A percentile compares a stretch with the other conserved stretches of the same genome.
Evolutionary conservation across 805 yeast genomes (phyloP).

Genomic region (Schizosaccharomyces octosporus): DNA sequence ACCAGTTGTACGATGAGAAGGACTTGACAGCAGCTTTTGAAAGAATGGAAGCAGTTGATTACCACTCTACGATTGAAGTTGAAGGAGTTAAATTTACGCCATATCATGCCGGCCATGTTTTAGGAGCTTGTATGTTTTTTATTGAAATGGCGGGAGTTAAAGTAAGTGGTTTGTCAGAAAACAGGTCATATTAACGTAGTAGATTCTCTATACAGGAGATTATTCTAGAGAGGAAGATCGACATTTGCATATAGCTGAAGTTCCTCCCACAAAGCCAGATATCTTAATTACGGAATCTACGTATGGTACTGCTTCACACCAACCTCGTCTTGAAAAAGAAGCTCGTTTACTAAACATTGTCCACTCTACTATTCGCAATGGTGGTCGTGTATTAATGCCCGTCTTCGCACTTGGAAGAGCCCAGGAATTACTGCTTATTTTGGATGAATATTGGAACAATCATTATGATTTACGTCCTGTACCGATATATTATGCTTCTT

Average conservation of each 20-base stretch:
- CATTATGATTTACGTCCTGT: constrained; percentile 62
- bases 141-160: constrained; percentile 79
- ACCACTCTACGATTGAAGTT: constrained; percentile 81
- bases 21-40: constrained; percentile 75
- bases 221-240: constrained; percentile 89
- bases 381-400: constrained; percentile 80
- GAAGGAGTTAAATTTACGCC: constrained; percentile 92
- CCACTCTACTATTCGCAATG: constrained; percentile 60
- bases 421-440: constrained; percentile 67
- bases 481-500: constrained; percentile 75
- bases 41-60: constrained; percentile 77
- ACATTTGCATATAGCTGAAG: constrained; percentile 83
- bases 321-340: constrained; percentile 71
- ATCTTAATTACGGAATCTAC: constrained; percentile 83
- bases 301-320: constrained; percentile 92
- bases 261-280: constrained; percentile 72
- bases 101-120: constrained; percentile 97
- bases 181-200: neutral
- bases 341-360: constrained; percentile 53
- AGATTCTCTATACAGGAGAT: constrained; percentile 82
- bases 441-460: constrained; percentile 84
- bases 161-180: neutral
- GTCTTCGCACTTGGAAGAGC: constrained; percentile 94
- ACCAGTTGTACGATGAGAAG: constrained; percentile 57
- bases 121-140: constrained; percentile 95